phyloP scores from a whole-genome alignment of 768 basidiomycete species.

The Lactifluus piperatus region DNA sequence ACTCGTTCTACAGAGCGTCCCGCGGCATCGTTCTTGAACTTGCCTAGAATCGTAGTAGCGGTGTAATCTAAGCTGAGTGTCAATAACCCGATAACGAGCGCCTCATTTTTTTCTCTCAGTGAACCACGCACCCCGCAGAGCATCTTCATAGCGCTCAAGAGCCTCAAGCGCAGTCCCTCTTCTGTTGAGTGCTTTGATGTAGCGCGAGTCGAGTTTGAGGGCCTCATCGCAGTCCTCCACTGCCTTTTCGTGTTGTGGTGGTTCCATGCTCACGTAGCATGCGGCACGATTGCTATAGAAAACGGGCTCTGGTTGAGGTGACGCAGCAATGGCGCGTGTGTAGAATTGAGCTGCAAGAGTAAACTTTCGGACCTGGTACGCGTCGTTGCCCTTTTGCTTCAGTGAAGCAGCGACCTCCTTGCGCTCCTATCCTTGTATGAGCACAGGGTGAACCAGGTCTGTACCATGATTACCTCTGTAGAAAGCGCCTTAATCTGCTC shows the following conservation, averaged over 20 bases:
- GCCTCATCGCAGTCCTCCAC: conserved; percentile 87
- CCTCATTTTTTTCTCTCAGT: background rate
- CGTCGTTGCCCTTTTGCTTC: conserved; percentile 64
- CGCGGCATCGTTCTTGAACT: conserved; percentile 77
- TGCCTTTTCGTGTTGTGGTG: conserved; percentile 75
- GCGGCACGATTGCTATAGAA: conserved; percentile 97
- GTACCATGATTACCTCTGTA: conserved; percentile 38
- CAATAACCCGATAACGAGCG: background rate
- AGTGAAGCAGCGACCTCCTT: conserved; percentile 49
- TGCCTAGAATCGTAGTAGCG: conserved; percentile 90
- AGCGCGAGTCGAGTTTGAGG: conserved; percentile 69
- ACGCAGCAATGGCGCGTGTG: conserved; percentile 64
- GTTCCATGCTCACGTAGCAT: conserved; percentile 88
- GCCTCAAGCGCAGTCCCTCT: conserved; percentile 80
- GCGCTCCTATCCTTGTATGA: conserved; percentile 45
- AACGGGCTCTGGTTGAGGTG: conserved; percentile 79
- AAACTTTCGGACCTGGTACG: conserved; percentile 58
- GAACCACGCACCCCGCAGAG: conserved; percentile 58
- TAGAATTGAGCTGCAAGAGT: conserved; percentile 53
- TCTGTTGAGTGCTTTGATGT: conserved; percentile 88
- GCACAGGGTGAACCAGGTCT: background rate
- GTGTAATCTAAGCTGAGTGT: conserved; percentile 64
- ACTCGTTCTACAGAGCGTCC: conserved; percentile 86
- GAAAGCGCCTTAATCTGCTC: conserved; percentile 53
- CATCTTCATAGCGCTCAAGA: conserved; percentile 62